These are phyloP conservation scores for Acephala macrosclerotiorum DNA, from an alignment of 2,329 filamentous ascomycete genomes.

Conservation along the genomic window DNA sequence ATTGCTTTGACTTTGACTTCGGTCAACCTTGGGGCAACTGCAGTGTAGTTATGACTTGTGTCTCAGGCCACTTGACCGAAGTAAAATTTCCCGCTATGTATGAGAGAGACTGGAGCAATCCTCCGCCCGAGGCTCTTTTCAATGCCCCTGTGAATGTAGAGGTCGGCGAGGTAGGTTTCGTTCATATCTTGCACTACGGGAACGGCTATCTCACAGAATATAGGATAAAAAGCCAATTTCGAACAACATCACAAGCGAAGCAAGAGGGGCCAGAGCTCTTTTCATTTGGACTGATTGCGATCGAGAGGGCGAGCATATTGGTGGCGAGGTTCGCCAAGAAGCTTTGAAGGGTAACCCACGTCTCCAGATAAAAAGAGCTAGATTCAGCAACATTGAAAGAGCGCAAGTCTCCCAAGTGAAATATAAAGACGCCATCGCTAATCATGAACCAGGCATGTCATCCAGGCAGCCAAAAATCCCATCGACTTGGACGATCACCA, in stretches of 20 bases:
- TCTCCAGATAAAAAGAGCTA: constrained; percentile 84
- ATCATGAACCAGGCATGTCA: constrained; percentile 91
- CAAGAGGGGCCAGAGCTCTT: constrained; percentile 73
- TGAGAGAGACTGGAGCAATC: constrained; percentile 77
- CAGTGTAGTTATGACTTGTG: constrained; percentile 91
- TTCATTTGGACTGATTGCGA: constrained; percentile 99
- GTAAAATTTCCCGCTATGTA: constrained; percentile 78
- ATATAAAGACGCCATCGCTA: too few species aligned
- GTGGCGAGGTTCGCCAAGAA: constrained; percentile 85
- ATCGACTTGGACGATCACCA: constrained; percentile 83
- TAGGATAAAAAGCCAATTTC: constrained; percentile 85
- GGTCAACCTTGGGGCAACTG: constrained; percentile 80
- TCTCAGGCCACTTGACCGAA: constrained; percentile 86
- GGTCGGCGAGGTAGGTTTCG: constrained; percentile 54
- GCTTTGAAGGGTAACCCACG: constrained; percentile 76
- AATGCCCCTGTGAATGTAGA: constrained; percentile 76
- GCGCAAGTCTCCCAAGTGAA: constrained; percentile 64
- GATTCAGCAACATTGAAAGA: constrained; percentile 95
- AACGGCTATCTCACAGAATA: neutral
- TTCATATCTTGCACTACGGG: neutral
- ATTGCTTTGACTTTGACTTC: constrained; percentile 90
- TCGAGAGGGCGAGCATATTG: constrained; percentile 96
- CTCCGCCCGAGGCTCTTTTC: constrained; percentile 81
- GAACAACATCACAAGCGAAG: constrained; percentile 83
- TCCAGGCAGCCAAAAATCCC: constrained; percentile 81